Evolutionary conservation across 2,329 filamentous ascomycete genomes (phyloP).

Genomic region (Arthroderma uncinatum): DNA sequence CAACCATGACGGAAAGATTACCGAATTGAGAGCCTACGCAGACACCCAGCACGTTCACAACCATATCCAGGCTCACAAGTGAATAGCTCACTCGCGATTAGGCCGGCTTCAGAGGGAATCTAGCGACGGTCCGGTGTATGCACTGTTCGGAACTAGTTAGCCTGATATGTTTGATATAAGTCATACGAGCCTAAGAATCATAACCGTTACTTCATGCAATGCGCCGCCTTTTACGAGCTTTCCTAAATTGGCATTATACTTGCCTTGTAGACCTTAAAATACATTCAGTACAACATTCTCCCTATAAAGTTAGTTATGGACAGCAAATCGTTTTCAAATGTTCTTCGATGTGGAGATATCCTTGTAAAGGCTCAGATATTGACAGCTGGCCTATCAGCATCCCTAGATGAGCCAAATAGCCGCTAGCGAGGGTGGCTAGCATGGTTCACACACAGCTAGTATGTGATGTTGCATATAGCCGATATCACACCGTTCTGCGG

Average conservation of each 20-base stretch:
- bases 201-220: not conserved
- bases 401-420: not conserved
- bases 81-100: not conserved
- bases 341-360: not conserved
- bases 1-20: slow-evolving; percentile 10
- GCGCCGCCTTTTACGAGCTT: not conserved
- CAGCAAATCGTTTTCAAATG: no score
- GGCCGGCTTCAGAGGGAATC: not conserved
- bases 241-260: not conserved
- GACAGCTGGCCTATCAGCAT: not conserved
- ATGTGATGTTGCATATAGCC: not conserved
- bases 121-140: not conserved
- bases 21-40: slow-evolving; percentile 9
- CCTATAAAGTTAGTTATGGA: not conserved
- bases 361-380: not conserved
- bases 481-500: not conserved
- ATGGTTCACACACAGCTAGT: not conserved
- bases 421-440: not conserved
- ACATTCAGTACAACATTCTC: no score
- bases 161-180: not conserved
- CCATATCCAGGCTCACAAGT: slow-evolving; percentile 10
- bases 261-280: not conserved
- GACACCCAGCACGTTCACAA: slow-evolving; percentile 10
- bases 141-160: not conserved
- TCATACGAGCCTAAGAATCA: not conserved